Percentiles rank a stretch among this genome's conserved stretches.
These are phyloP conservation scores for Blastocystis sp. DNA, from an alignment of 352 stramenopile genomes.

Conservation along the genomic window DNA sequence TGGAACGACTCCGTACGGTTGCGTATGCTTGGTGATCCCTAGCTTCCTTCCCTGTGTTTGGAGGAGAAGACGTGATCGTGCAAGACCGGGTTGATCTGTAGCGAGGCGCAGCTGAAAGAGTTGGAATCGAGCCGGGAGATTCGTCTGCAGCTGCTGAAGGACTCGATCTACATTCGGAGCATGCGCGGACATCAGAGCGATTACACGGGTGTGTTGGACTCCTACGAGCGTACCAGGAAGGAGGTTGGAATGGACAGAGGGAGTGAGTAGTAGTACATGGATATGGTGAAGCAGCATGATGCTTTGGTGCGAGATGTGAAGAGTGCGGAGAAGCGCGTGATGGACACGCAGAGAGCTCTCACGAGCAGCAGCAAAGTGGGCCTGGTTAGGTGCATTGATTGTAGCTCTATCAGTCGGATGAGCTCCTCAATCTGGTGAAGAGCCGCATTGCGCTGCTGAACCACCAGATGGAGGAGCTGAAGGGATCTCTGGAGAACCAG, in stretches of 20 bases:
- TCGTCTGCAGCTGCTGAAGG: not conserved
- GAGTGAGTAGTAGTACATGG: constrained; percentile 8
- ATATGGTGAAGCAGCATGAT: not conserved
- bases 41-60: not conserved
- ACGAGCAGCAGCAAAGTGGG: not conserved
- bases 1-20: not conserved
- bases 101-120: not conserved
- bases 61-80: not conserved
- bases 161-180: not conserved
- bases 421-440: constrained; percentile 1
- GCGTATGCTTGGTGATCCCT: not conserved
- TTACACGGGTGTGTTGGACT: not conserved
- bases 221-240: not conserved
- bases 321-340: not conserved
- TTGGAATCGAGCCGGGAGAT: not conserved
- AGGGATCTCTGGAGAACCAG: constrained; percentile 11
- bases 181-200: not conserved
- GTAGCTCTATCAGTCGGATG: constrained; percentile 12
- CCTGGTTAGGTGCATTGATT: not conserved
- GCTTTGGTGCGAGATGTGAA: not conserved
- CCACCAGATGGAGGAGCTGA: constrained; percentile 4
- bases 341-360: not conserved
- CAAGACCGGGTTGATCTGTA: not conserved
- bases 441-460: not conserved
- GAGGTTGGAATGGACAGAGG: not conserved